Conservation (phyloP, 2,329 filamentous ascomycete species). For the Ramichloridium luteum region DNA sequence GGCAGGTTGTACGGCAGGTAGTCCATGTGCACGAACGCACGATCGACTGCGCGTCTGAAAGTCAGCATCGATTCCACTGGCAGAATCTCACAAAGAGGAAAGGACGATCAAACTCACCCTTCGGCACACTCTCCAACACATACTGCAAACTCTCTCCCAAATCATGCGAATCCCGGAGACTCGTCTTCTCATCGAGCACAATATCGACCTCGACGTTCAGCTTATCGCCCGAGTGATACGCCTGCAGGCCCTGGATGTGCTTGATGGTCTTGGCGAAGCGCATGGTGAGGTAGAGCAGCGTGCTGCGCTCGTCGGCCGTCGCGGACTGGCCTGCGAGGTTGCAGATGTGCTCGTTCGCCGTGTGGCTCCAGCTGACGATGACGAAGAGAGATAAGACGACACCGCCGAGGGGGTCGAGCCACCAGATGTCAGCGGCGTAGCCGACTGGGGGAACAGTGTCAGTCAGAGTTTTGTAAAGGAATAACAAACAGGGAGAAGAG, state of each 20-base stretch:
- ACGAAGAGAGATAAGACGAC: conserved; percentile 67
- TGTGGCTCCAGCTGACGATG: conserved; percentile 66
- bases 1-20: conserved; percentile 40
- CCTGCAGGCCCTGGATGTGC: conserved; percentile 72
- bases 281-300: conserved; percentile 84
- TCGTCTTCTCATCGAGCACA: conserved; percentile 64
- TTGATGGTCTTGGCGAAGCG: conserved; percentile 80
- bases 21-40: conserved; percentile 42
- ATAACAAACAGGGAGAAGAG: conserved; percentile 1
- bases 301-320: conserved; percentile 68
- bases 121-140: conserved; percentile 71
- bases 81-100: background rate
- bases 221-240: conserved; percentile 77
- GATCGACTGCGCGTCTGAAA: conserved; percentile 31
- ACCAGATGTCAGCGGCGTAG: conserved; percentile 67
- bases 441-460: conserved; percentile 39
- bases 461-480: too few species aligned
- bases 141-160: conserved; percentile 68
- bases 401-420: conserved; percentile 69
- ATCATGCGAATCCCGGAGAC: conserved; percentile 69
- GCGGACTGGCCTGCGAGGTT: conserved; percentile 70
- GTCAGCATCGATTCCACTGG: conserved; percentile 1
- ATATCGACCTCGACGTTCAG: conserved; percentile 75
- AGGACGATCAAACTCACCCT: conserved; percentile 30
- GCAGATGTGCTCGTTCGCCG: conserved; percentile 63